Conservation (phyloP, 768 basidiomycete species). For the Astraeus odoratus region DNA sequence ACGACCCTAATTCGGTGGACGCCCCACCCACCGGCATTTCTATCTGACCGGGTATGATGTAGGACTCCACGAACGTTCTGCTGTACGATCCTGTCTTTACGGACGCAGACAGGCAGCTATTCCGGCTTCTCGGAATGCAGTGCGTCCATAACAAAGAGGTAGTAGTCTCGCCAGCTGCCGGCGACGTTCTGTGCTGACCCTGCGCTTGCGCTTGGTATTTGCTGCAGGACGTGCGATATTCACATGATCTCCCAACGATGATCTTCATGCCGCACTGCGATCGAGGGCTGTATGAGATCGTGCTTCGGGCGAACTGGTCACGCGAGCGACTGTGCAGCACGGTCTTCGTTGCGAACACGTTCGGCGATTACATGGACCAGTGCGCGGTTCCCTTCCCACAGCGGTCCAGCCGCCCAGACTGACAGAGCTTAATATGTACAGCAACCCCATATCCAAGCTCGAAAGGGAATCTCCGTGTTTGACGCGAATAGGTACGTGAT, state of each 20-base stretch:
- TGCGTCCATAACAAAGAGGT: conserved; percentile 42
- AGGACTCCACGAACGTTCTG: conserved; percentile 45
- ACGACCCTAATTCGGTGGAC: conserved; percentile 5
- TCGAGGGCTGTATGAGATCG: conserved; percentile 57
- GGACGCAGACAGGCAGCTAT: conserved; percentile 46
- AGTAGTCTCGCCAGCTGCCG: conserved; percentile 26
- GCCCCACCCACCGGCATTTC: background rate
- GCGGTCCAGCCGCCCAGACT: background rate
- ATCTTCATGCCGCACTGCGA: conserved; percentile 81
- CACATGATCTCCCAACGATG: conserved; percentile 42
- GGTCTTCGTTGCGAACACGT: conserved; percentile 58
- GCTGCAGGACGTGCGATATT: conserved; percentile 29
- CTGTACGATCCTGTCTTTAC: conserved; percentile 74
- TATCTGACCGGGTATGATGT: conserved; percentile 9
- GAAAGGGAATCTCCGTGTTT: conserved; percentile 47
- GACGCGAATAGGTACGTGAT: conserved; percentile 42
- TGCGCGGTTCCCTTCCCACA: conserved; percentile 25
- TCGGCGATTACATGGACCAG: conserved; percentile 65
- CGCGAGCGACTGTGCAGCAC: conserved; percentile 37
- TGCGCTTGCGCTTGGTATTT: conserved; percentile 6
- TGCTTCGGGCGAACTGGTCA: conserved; percentile 59
- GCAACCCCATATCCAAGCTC: conserved; percentile 47
- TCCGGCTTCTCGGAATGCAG: conserved; percentile 33
- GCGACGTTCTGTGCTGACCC: conserved; percentile 1
- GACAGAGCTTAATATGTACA: conserved; percentile 22